Percentiles rank a stretch among this genome's conserved stretches.
Conservation (phyloP, 768 basidiomycete species). For the Roridomyces roridus region DNA sequence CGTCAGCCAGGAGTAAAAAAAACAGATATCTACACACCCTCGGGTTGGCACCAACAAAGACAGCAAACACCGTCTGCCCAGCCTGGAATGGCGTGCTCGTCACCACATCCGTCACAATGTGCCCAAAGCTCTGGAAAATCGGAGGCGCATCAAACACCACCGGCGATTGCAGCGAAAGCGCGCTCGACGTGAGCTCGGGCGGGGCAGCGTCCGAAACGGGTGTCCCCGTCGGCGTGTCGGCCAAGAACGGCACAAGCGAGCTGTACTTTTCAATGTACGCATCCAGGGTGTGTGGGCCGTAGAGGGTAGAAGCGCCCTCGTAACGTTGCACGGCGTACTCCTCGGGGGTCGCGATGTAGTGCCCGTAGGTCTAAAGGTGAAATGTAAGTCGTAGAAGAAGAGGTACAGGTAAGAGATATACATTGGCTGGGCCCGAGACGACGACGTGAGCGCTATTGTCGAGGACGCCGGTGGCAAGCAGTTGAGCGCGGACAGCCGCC, state of each 20-base stretch:
- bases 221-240: constrained; percentile 49
- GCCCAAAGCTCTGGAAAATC: constrained; percentile 65
- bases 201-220: constrained; percentile 72
- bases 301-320: constrained; percentile 83
- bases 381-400: too few relatives aligned
- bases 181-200: constrained; percentile 64
- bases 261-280: constrained; percentile 81
- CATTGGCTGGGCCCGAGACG: constrained; percentile 81
- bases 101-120: constrained; percentile 61
- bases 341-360: constrained; percentile 76
- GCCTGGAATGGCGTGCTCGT: constrained; percentile 51
- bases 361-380: constrained; percentile 79
- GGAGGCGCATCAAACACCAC: constrained; percentile 69
- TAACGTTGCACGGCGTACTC: constrained; percentile 80
- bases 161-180: constrained; percentile 72
- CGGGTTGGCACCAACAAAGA: constrained; percentile 81
- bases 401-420: too few relatives aligned
- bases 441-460: constrained; percentile 77
- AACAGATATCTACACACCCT: constrained; percentile 50
- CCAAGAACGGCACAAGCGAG: constrained; percentile 67
- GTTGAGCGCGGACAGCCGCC: constrained; percentile 66
- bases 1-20: background rate
- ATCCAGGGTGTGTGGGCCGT: constrained; percentile 78
- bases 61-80: constrained; percentile 64
- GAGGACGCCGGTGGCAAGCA: constrained; percentile 68